These are phyloP conservation scores for Papiliotrema flavescens DNA, from an alignment of 1,284 basidiomycete species.

Conservation along the genomic window DNA sequence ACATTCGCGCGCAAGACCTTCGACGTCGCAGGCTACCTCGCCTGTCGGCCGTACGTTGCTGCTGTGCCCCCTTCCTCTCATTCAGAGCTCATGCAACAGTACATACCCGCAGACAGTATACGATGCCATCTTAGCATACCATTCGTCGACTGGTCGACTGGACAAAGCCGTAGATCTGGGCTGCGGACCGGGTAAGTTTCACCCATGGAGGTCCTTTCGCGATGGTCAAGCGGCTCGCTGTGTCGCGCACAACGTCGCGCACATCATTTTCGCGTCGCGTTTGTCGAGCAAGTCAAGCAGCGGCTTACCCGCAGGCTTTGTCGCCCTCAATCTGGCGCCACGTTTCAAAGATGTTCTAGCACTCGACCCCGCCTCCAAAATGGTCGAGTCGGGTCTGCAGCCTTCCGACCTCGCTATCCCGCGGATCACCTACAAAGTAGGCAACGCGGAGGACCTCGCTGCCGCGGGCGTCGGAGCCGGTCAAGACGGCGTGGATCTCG, in stretches of 20 bases:
- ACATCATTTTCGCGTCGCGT: too few relatives aligned
- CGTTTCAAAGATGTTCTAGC: constrained; percentile 63
- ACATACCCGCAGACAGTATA: constrained; percentile 29
- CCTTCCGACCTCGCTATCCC: constrained; percentile 14
- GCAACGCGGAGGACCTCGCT: constrained; percentile 20
- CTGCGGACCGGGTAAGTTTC: constrained; percentile 67
- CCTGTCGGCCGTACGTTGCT: constrained; percentile 30
- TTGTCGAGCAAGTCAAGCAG: too few relatives aligned
- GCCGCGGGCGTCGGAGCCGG: constrained; percentile 40
- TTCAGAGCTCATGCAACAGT: constrained; percentile 8
- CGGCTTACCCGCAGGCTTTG: constrained; percentile 48
- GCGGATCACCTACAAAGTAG: constrained; percentile 52
- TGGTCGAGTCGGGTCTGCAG: constrained; percentile 62
- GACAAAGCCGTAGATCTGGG: constrained; percentile 63
- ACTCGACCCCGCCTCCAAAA: constrained; percentile 67
- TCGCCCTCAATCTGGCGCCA: constrained; percentile 59
- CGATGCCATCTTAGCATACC: constrained; percentile 27
- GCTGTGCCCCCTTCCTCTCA: background rate
- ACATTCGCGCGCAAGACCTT: constrained; percentile 34
- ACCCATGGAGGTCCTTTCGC: background rate
- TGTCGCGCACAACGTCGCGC: too few relatives aligned
- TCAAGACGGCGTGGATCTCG: constrained; percentile 64
- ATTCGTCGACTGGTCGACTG: constrained; percentile 16
- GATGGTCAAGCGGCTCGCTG: background rate
- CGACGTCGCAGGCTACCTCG: constrained; percentile 33